Evolutionary conservation across 2,329 filamentous ascomycete species (phyloP).

Genomic region (Zasmidium citrigriseum): DNA sequence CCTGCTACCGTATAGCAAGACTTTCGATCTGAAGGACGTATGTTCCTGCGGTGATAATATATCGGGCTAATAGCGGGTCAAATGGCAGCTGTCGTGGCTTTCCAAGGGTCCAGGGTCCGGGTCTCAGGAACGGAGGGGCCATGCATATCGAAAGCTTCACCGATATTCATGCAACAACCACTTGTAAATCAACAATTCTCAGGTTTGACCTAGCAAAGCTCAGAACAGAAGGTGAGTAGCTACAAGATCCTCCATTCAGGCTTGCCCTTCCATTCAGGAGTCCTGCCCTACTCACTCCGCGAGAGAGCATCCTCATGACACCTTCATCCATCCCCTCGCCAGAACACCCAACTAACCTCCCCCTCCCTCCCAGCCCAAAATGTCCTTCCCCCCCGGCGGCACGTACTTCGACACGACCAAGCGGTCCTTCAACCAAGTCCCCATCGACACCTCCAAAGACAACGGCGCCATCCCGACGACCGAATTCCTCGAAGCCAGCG

Average conservation of each 20-base stretch:
- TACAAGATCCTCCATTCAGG: too few species aligned
- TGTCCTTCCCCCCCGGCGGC: slow-evolving; percentile 51
- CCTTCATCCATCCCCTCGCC: background rate
- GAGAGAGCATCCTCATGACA: too few species aligned
- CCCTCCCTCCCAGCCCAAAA: slow-evolving; percentile 7
- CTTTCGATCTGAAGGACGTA: background rate
- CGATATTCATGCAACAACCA: too few species aligned
- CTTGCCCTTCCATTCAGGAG: too few species aligned
- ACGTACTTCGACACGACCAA: slow-evolving; percentile 87
- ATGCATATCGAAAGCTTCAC: slow-evolving; percentile 2
- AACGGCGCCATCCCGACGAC: slow-evolving; percentile 79
- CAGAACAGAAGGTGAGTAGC: too few species aligned
- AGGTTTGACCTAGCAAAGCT: too few species aligned
- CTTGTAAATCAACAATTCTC: too few species aligned
- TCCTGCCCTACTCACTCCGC: background rate
- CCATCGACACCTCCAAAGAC: slow-evolving; percentile 70
- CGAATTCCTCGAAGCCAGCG: slow-evolving; percentile 88
- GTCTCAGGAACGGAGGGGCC: background rate
- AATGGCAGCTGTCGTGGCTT: background rate
- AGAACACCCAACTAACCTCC: background rate
- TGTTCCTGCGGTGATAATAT: background rate
- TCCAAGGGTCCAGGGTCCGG: slow-evolving; percentile 1
- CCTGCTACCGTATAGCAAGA: background rate
- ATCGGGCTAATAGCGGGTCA: background rate
- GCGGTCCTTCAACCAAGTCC: slow-evolving; percentile 80